Evolutionary conservation across 2,329 filamentous ascomycete species (phyloP), one percentile per base, ranked within the genome.

Genomic region (Seiridium cupressi): DNA sequence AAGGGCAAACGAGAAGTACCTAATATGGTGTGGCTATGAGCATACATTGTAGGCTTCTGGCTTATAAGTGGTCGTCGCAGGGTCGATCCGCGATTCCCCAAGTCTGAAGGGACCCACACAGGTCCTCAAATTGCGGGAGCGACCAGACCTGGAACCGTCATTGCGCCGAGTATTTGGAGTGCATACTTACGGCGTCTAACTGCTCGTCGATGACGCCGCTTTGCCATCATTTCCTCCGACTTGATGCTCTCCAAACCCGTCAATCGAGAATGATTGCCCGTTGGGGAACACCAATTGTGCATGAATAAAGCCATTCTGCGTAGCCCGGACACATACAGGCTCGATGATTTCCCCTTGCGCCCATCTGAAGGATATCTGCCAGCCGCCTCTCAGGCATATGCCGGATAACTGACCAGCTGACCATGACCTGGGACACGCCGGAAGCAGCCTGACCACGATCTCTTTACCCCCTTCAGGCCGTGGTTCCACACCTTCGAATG

Each of bases 341-440:
- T 38, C 57, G 11, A 54, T 11, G 47, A 59, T 36, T 34, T 34
- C 18, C 53, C 64, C 65, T 60, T 73, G 64, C 53, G 70, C 62
- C 72, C 76, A 79, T 44, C 63, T 61, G 57, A 79, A 77, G n/a
- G 70, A 70, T 49, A 78, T 51, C 44, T 71, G 66, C 61, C 74
- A 76, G 1, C 72, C 73, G 9, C 64, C 75, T 26, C 74, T 68
- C 10, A 72, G 73, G 35, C 71, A 66, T 18, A 76, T 68, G 9
- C 73, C 72, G 5, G 66, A 69, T 51, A 79, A 61, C 34, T 63
- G 64, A 7, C 76, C 76, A 38, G 54, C 61, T 3, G 62, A 62
- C 76, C 77, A 79, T 40, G 63, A 65, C 9, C 51, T 61, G 3
- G 75, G 76, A 62, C 72, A 75, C 5, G 75, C 73, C 51, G 77